These are phyloP conservation scores for Marasmius fiardii DNA, from an alignment of 1,284 basidiomycete genomes.

Conservation along the genomic window DNA sequence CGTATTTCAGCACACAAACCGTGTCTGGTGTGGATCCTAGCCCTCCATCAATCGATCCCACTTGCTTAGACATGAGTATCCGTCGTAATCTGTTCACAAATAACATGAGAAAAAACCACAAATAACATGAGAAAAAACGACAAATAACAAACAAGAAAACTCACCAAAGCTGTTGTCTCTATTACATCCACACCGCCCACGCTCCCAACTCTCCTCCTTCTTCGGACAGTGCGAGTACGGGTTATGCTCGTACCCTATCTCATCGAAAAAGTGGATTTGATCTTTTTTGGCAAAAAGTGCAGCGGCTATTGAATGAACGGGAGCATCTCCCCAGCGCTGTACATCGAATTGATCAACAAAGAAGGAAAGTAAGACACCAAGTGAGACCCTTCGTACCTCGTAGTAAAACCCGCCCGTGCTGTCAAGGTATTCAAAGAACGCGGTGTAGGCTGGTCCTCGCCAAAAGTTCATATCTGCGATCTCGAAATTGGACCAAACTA, in stretches of 20 bases:
- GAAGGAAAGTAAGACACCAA: too few species aligned
- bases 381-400: slow-evolving; percentile 50
- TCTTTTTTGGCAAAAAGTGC: slow-evolving; percentile 59
- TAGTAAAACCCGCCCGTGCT: slow-evolving; percentile 70
- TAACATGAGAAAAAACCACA: not conserved
- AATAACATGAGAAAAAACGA: not conserved
- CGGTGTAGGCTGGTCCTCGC: slow-evolving; percentile 60
- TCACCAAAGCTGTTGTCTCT: slow-evolving; percentile 38
- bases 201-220: slow-evolving; percentile 33
- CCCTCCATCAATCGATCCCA: slow-evolving; percentile 31
- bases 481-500: slow-evolving; percentile 73
- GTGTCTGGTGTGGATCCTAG: too few species aligned
- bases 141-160: slow-evolving; percentile 9
- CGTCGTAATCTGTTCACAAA: slow-evolving; percentile 42
- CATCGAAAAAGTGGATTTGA: slow-evolving; percentile 61
- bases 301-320: slow-evolving; percentile 69
- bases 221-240: slow-evolving; percentile 54
- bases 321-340: slow-evolving; percentile 70
- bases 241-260: slow-evolving; percentile 49
- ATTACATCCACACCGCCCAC: slow-evolving; percentile 44
- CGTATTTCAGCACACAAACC: too few species aligned
- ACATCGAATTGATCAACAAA: not conserved
- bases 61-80: slow-evolving; percentile 47
- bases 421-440: slow-evolving; percentile 72
- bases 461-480: slow-evolving; percentile 68